Base-by-base conservation (phyloP, 352 stramenopile species). In the Phytophthora aleatoria region DNA sequence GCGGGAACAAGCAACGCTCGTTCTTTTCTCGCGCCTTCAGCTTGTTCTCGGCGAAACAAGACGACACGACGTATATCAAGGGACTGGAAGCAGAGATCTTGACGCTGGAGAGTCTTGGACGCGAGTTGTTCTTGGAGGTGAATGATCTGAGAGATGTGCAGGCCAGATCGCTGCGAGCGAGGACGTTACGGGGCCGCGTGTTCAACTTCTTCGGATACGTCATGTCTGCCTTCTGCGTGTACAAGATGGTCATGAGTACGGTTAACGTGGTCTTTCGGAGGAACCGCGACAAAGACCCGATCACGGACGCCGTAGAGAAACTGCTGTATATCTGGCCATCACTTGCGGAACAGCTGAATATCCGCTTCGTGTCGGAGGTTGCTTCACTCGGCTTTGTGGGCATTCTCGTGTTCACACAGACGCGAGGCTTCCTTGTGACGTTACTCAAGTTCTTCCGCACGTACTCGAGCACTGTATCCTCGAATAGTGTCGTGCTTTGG, bases 191-290 rank as follows among this genome's bases (percentile, higher is more conserved):
- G 9, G 86, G 86, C 0, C 82, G 86, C 7, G 45, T 92, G n/a
- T 89, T 92, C 67, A 94, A 94, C 56, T 73, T 88, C 15, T 92
- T 92, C 36, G 86, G 83, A 20, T 92, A 92, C 57, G 64, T 87
- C 13, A 73, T 94, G 49, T 92, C 82, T 44, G 81, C 60, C 8
- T 92, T 94, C 51, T 94, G 86, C 44, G 69, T 94, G 47, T 94
- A 94, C 77, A 94, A 94, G 55, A 94, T 92, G 86, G 50, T 90
- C 33, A 93, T 92, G 84, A 92, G 84, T 71, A 93, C 83, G 0
- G 63, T 91, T 28, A 95, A 95, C 61, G 84, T 92, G 31, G 74
- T 90, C 6, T 93, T 95, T 44, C 75, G 78, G 24, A 73, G 84
- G 27, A 91, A 90, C 54, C 81, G 86, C 35, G 86, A 95, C 42